Evolutionary conservation across 331 rosid species (phyloP).

Genomic region (Acacia concinna): DNA sequence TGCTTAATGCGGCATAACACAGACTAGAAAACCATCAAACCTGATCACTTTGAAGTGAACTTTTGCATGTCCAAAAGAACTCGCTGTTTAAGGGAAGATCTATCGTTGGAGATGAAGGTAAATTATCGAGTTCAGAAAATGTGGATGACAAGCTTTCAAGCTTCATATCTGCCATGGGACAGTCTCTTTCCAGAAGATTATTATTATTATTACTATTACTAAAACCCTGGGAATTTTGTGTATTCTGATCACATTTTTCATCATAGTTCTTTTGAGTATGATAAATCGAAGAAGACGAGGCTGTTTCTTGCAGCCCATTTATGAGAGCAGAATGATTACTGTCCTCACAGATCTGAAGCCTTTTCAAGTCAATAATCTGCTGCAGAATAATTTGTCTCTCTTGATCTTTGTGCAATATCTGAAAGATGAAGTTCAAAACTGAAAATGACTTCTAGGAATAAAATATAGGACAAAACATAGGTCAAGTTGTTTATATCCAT

Average conservation of each 20-base stretch:
- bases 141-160: slow-evolving; percentile 47
- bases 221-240: slow-evolving; percentile 36
- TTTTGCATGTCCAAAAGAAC: slow-evolving; percentile 63
- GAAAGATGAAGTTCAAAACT: slow-evolving; percentile 31
- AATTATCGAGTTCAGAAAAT: slow-evolving; percentile 52
- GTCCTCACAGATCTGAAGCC: slow-evolving; percentile 50
- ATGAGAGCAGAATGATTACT: slow-evolving; percentile 35
- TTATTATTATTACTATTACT: slow-evolving; percentile 26
- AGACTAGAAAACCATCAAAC: slow-evolving; percentile 40
- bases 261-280: slow-evolving; percentile 35
- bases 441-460: background rate
- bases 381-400: slow-evolving; percentile 53
- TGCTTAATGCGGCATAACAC: slow-evolving; percentile 4
- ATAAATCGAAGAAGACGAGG: slow-evolving; percentile 37
- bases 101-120: slow-evolving; percentile 48
- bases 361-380: slow-evolving; percentile 72
- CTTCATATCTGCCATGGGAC: slow-evolving; percentile 40
- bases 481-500: background rate
- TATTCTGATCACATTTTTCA: slow-evolving; percentile 42
- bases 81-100: slow-evolving; percentile 67
- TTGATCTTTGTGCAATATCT: slow-evolving; percentile 46
- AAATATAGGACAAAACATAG: background rate
- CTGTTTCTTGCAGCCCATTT: slow-evolving; percentile 37
- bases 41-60: slow-evolving; percentile 65
- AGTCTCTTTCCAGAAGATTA: slow-evolving; percentile 32